Evolutionary conservation across 2,329 filamentous ascomycete genomes (phyloP), one percentile per base, ranked within the genome.

Genomic region (Arthrobotrys sphaeroides): DNA sequence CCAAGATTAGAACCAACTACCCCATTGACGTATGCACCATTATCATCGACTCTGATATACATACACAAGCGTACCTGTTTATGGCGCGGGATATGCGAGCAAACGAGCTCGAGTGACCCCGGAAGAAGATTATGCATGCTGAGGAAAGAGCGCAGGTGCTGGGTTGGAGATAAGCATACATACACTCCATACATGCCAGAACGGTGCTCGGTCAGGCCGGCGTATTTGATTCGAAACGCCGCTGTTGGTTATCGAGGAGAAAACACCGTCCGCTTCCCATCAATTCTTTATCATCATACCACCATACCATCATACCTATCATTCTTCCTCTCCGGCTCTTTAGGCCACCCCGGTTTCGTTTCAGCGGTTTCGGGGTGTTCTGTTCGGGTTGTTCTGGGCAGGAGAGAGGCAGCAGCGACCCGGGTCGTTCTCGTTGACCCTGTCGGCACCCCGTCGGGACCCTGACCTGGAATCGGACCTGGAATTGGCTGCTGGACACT

Each of bases 401-500:
- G 67, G 57, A 64, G 24, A 47, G 42, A 0, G 61, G 28, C n/a
- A n/a, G 1, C 9, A 45, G 28, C 24, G 13, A 47, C 61, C 67
- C 67, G 67, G 59, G 33, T 59, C 33, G 59, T 72, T 72, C 67
- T 72, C 67, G 67, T 72, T 43, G 33, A 51, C 67, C 67, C 57
- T 72, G 69, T 60, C 24, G 1, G 6, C 7, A 33, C 31, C 31
- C 31, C 12, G 31, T 33, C 59, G 36, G 59, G 26, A 24, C 26
- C 59, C 28, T 42, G 40, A 2, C 9, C 24, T 31, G 38, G 26
- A 45, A 10, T 49, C 18, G 12, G 24, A n/a, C 20, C 20, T 20
- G 43, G 20, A 26, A 20, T 43, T n/a, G 31, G 31, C 31, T 33
- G 31, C 31, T 33, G 31, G 5, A 33, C 31, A 33, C 31, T 33